Evolutionary conservation across 306 rosid species (phyloP), one percentile per base, ranked within the genome.

Genomic region (Dalbergia cochinchinensis): DNA sequence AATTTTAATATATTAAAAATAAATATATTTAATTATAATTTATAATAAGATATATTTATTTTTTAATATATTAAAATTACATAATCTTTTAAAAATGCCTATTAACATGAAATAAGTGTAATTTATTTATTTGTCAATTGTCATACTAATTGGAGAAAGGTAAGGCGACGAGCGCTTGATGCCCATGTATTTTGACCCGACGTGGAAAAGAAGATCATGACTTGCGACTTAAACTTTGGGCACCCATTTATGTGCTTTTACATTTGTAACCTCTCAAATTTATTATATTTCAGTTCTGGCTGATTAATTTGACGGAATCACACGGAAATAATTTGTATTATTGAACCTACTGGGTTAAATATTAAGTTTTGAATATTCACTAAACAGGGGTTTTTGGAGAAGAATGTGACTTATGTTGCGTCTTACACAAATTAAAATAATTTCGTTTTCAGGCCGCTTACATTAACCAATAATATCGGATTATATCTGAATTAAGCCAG

Each of bases 151-250:
- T 3, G 42, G 48, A 41, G n/a, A 41, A 66, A 19, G 42, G 59
- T 6, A 13, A 11, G 41, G 18, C 42, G 12, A 6, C 11, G 10
- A 16, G 72, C 5, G 58, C 71, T 41, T 34, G 8, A 16, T 16
- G 15, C 4, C 15, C 5, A 65, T 16, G 71, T 11, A 16, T 8
- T 8, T 68, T 68, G 58, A 68, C 73, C 73, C 1, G n/a, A 45
- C 39, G 26, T 59, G 2, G 37, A 68, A 45, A 68, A 44, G 57
- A 45, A 68, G 10, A 67, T 4, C 35, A 20, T 67, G 73, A 68
- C 73, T 22, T 20, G 35, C 34, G 41, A 47, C 58, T 68, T 19
- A 68, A 45, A 12, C 59, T 6, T 0, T 13, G 19, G 59, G 42
- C 18, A 22, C 73, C 20, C 5, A 34, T 65, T 16, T 42, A 3